Percentiles rank a stretch among this genome's conserved stretches.
These are phyloP conservation scores for Talaromyces pinophilus DNA, from an alignment of 2,329 filamentous ascomycete genomes.

Conservation along the genomic window DNA sequence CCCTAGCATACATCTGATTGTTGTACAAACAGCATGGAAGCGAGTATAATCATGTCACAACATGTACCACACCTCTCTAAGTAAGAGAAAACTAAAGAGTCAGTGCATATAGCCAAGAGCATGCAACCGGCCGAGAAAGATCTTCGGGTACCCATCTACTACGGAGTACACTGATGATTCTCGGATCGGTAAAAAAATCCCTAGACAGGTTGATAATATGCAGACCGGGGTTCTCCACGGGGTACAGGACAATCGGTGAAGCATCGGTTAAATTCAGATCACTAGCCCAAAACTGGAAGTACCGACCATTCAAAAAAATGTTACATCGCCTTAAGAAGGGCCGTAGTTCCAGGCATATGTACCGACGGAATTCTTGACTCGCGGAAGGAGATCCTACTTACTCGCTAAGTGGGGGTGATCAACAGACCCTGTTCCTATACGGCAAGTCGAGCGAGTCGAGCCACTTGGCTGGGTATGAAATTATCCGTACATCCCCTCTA, in stretches of 20 bases:
- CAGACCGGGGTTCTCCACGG: slow-evolving; percentile 5
- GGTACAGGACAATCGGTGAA: not conserved
- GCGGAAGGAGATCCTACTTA: not conserved
- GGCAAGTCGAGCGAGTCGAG: not conserved
- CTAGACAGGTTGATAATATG: not conserved
- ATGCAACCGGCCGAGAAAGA: slow-evolving; percentile 13
- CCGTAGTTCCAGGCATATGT: not conserved
- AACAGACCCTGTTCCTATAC: not conserved
- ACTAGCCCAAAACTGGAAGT: not conserved
- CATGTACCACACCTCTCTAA: not conserved
- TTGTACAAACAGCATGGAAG: not conserved
- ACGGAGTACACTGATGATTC: not conserved
- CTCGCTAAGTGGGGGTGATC: not conserved
- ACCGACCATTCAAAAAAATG: not conserved
- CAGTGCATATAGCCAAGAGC: not conserved
- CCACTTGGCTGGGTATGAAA: not conserved
- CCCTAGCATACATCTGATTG: not conserved
- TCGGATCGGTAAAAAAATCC: not conserved
- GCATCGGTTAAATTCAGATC: slow-evolving; percentile 8
- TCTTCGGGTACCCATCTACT: not conserved
- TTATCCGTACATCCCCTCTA: not conserved
- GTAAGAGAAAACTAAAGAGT: not conserved
- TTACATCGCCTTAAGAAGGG: not conserved
- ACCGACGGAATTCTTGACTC: not conserved
- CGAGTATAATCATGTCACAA: not conserved